Base-by-base conservation (phyloP, 2,329 filamentous ascomycete species). In the Alternaria sp. region DNA sequence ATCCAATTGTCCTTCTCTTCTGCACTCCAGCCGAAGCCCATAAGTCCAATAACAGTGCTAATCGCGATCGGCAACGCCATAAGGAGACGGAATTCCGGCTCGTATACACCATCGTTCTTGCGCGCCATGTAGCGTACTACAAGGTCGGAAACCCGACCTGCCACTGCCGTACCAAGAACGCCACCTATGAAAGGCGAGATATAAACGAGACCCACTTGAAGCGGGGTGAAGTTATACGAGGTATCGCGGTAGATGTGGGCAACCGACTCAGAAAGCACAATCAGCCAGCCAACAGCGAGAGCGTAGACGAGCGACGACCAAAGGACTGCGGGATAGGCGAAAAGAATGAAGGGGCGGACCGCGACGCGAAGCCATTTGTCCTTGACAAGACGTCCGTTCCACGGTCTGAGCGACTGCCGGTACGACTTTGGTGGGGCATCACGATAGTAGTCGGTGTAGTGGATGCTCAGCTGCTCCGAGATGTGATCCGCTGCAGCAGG, bases 11-110 rank as follows among this genome's bases (percentile, higher is more conserved):
- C 89, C 23, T 85, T 84, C 60, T 90, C 86, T 66, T 93, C 80
- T 0, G 91, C 93, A 10, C 91, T 93, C 96, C 95, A 98, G n/a
- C 95, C 95, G 74, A 96, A 98, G 3, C 93, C 95, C 89, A 97
- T 97, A 15, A 98, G 86, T 0, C 96, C 96, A 30, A 95, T 88
- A 1, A 90, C 88, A 0, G 94, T 97, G 4, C 89, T 89, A 57
- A 97, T 73, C 1, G 90, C 84, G 30, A 97, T 90, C 0, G 94
- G 95, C 4, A 90, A 81, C 0, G 89, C 92, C 95, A 98, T 77
- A 28, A 77, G 49, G 3, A 77, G 67, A 36, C 74, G 67, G 75
- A 96, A 98, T 79, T 98, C 95, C 1, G 95, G 95, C 79, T 98
- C 95, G 77, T 97, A 98, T 3, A 98, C 84, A 2, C 95, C 95